phyloP scores from a whole-genome alignment of 371 early-diverging fungal genomes.

The Syncephalastrum racemosum region DNA sequence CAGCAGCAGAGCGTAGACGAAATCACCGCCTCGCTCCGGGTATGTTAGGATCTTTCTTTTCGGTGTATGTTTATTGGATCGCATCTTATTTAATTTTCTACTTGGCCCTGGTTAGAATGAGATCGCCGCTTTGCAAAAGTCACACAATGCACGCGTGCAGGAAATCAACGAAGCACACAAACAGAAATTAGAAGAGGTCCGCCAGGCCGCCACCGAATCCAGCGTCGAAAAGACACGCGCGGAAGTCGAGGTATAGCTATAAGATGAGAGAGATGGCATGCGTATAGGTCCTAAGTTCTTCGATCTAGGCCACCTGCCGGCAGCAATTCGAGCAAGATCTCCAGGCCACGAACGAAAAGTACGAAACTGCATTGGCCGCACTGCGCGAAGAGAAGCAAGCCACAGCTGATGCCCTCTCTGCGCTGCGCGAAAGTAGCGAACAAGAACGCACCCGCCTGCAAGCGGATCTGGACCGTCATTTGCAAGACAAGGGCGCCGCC shows the following conservation, averaged over 20 bases:
- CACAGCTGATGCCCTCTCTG: background rate
- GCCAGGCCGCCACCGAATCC: slow-evolving; percentile 10
- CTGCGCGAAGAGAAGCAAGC: slow-evolving; percentile 10
- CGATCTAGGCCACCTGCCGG: slow-evolving; percentile 11
- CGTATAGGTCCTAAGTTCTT: background rate
- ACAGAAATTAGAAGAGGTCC: slow-evolving; percentile 15
- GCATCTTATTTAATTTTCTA: background rate
- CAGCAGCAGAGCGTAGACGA: slow-evolving; percentile 11
- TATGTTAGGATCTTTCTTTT: slow-evolving; percentile 4
- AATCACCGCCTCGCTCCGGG: slow-evolving; percentile 12
- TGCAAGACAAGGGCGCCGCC: too few relatives aligned
- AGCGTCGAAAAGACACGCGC: slow-evolving; percentile 15
- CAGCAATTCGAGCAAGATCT: slow-evolving; percentile 13
- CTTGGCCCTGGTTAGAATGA: slow-evolving; percentile 12
- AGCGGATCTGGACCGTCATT: too few relatives aligned
- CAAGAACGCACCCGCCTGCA: too few relatives aligned
- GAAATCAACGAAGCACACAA: slow-evolving; percentile 14
- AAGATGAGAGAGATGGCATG: background rate
- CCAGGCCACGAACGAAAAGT: slow-evolving; percentile 4
- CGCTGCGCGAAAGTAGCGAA: background rate
- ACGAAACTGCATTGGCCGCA: slow-evolving; percentile 3
- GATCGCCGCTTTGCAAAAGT: slow-evolving; percentile 16
- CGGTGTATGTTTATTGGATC: background rate
- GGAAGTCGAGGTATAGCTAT: slow-evolving; percentile 9
- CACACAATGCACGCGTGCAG: slow-evolving; percentile 15